Conservation (phyloP, 768 basidiomycete genomes). For the Tulasnella sp. region DNA sequence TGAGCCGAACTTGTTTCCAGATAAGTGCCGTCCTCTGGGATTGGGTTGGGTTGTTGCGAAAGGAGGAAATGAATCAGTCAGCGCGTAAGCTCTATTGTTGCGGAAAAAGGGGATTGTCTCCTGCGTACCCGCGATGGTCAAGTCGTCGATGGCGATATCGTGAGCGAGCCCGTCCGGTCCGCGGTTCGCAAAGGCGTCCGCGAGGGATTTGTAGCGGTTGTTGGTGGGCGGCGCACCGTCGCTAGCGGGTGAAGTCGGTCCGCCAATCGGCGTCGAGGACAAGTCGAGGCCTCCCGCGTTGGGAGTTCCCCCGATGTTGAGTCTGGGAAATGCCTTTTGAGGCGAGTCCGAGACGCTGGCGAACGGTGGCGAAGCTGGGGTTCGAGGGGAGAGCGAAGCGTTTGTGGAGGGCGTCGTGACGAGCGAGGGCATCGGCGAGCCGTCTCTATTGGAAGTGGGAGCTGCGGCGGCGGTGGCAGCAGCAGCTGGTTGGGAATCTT, state of each 20-base stretch:
- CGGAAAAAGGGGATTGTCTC: neutral
- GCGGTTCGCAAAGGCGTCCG: constrained; percentile 1
- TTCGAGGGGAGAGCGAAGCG: constrained; percentile 17
- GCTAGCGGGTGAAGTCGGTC: constrained; percentile 17
- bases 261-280: neutral
- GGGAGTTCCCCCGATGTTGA: constrained; percentile 13
- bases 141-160: constrained; percentile 30
- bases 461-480: neutral
- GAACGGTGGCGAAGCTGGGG: constrained; percentile 14
- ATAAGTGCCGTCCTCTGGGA: constrained; percentile 60
- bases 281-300: constrained; percentile 9
- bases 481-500: neutral
- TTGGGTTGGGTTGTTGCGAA: too few species aligned
- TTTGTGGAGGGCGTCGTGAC: constrained; percentile 22
- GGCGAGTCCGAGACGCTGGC: constrained; percentile 8
- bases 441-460: neutral
- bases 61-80: constrained; percentile 2
- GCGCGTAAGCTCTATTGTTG: neutral
- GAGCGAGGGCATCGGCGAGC: constrained; percentile 21
- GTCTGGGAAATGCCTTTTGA: constrained; percentile 5
- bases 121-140: constrained; percentile 30
- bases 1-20: constrained; percentile 75
- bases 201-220: constrained; percentile 11
- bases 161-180: neutral
- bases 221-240: neutral